phyloP scores from a whole-genome alignment of 495 filamentous ascomycete genomes.

The Aspergillus cristatus region DNA sequence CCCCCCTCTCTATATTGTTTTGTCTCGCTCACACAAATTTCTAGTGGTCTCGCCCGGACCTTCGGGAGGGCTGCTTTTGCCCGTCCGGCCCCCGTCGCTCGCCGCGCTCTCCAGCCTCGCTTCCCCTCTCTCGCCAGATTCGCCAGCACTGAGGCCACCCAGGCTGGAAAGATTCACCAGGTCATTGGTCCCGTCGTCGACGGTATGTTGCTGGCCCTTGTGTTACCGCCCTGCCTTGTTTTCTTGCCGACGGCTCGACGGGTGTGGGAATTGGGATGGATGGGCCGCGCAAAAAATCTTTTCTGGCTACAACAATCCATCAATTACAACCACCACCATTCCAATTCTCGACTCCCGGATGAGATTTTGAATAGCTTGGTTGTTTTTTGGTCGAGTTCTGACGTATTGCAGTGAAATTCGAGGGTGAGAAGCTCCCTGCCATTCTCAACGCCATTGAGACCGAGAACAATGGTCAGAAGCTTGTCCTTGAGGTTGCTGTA shows the following conservation, averaged over 20 bases:
- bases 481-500: constrained; percentile 95
- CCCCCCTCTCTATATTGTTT: constrained; percentile 23
- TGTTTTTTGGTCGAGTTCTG: constrained; percentile 27
- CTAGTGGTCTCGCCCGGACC: constrained; percentile 69
- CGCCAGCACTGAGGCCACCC: constrained; percentile 55
- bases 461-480: constrained; percentile 84
- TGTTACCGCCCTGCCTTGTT: constrained; percentile 16
- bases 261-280: too few species aligned
- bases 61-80: constrained; percentile 69
- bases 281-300: constrained; percentile 37
- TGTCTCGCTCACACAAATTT: constrained; percentile 26
- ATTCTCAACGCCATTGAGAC: constrained; percentile 97
- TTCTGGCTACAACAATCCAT: constrained; percentile 27
- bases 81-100: constrained; percentile 55
- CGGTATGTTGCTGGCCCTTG: constrained; percentile 44
- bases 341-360: too few species aligned
- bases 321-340: constrained; percentile 29
- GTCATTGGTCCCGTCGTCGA: constrained; percentile 65
- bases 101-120: constrained; percentile 58
- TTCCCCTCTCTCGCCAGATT: constrained; percentile 58
- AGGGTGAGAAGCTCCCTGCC: constrained; percentile 83
- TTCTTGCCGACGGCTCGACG: constrained; percentile 6
- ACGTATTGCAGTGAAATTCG: constrained; percentile 74
- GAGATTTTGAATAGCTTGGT: too few species aligned
- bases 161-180: constrained; percentile 80